These are phyloP conservation scores for Pythium folliculosum DNA, from an alignment of 352 stramenopile species.

Conservation along the genomic window DNA sequence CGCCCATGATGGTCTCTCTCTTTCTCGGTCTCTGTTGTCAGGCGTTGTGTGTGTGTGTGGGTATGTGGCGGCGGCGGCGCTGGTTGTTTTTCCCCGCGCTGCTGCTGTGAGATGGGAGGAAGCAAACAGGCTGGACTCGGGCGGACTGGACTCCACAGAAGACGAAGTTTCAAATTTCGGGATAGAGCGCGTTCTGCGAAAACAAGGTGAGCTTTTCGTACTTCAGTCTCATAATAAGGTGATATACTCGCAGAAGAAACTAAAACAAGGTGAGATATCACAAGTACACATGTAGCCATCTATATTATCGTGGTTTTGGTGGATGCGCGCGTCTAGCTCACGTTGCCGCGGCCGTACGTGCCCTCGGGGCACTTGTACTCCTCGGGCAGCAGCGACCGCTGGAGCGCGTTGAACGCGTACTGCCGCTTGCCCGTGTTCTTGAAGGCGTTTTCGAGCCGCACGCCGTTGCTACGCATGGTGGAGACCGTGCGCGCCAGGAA, in stretches of 20 bases:
- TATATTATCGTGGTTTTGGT: background rate
- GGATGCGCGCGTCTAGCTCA: slow-evolving; percentile 38
- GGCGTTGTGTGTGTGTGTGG: background rate
- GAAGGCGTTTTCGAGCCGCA: slow-evolving; percentile 83
- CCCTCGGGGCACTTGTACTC: slow-evolving; percentile 86
- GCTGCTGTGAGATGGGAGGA: slow-evolving; percentile 1
- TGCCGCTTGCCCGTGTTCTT: slow-evolving; percentile 84
- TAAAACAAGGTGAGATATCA: slow-evolving; percentile 8
- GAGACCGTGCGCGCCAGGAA: slow-evolving; percentile 63
- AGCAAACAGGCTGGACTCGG: background rate
- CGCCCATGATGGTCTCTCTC: slow-evolving; percentile 35
- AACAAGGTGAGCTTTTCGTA: slow-evolving; percentile 12
- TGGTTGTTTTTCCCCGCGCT: background rate
- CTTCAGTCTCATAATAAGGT: slow-evolving; percentile 12
- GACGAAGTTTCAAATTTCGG: slow-evolving; percentile 27
- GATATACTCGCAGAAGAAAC: background rate
- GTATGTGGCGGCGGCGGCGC: background rate
- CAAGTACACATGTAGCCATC: slow-evolving; percentile 13
- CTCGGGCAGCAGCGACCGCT: slow-evolving; percentile 80
- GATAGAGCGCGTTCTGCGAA: slow-evolving; percentile 1
- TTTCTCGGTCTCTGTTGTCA: slow-evolving; percentile 5
- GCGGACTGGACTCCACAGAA: background rate
- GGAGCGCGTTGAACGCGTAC: slow-evolving; percentile 86
- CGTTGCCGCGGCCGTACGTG: slow-evolving; percentile 78
- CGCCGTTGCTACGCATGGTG: slow-evolving; percentile 82